phyloP scores from a whole-genome alignment of 768 basidiomycete genomes.

The Amanita inopinata region DNA sequence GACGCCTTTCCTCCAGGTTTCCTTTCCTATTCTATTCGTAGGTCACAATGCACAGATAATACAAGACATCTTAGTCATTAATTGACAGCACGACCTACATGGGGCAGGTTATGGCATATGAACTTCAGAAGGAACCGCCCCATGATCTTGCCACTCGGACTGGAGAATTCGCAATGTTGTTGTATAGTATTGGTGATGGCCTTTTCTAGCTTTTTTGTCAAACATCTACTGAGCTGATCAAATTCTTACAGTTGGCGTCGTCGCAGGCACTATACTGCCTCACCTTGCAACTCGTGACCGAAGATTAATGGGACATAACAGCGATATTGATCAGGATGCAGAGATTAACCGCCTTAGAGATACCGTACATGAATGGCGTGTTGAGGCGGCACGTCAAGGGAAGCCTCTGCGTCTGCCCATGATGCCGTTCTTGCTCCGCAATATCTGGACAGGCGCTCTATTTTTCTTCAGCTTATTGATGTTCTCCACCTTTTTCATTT shows the following conservation, averaged over 20 bases:
- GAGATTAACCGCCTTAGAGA: conserved; percentile 62
- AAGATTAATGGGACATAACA: conserved; percentile 62
- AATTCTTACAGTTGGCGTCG: conserved; percentile 59
- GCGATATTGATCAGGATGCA: conserved; percentile 65
- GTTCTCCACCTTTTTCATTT: conserved; percentile 80
- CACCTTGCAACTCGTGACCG: conserved; percentile 75
- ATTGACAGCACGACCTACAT: conserved; percentile 78
- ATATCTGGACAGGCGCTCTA: conserved; percentile 89
- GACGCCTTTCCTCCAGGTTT: conserved; percentile 45
- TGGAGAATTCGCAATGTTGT: conserved; percentile 82
- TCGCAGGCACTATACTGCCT: conserved; percentile 74
- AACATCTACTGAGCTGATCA: conserved; percentile 9
- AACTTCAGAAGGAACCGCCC: conserved; percentile 65
- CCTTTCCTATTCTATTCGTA: conserved; percentile 92
- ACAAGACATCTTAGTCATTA: not conserved
- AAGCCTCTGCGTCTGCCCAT: conserved; percentile 70
- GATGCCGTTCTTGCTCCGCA: conserved; percentile 85
- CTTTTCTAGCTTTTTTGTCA: not conserved
- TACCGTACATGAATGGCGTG: conserved; percentile 73
- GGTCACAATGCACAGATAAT: conserved; percentile 16
- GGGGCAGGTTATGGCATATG: conserved; percentile 87
- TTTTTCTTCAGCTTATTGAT: conserved; percentile 72
- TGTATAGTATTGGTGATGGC: conserved; percentile 77
- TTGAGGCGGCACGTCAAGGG: conserved; percentile 71
- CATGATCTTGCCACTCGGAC: conserved; percentile 74